Evolutionary conservation across 257 asterid species (phyloP).

Genomic region (Nicotiana tomentosiformis): DNA sequence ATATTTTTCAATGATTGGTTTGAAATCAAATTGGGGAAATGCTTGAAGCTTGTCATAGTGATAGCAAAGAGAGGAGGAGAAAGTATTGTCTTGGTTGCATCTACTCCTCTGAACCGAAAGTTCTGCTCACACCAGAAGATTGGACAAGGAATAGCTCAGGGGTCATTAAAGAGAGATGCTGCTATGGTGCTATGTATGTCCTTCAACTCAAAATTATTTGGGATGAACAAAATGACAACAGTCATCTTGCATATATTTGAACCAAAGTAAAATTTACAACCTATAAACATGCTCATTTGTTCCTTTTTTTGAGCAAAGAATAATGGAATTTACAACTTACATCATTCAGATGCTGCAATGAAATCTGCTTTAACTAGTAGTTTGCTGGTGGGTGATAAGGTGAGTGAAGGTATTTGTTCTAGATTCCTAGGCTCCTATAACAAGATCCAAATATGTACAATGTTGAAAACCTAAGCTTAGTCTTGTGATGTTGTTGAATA

Average conservation of each 20-base stretch:
- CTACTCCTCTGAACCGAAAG: neutral
- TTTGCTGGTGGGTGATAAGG: neutral
- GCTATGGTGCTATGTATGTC: neutral
- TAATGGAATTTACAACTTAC: slow-evolving; percentile 27
- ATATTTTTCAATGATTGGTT: neutral
- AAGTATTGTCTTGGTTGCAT: neutral
- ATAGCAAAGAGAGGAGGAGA: neutral
- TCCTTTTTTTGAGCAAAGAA: slow-evolving; percentile 17
- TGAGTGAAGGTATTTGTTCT: neutral
- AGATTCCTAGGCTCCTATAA: neutral
- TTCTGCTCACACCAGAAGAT: neutral
- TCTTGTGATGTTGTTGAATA: slow-evolving; percentile 92
- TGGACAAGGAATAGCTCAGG: neutral
- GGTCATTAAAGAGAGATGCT: neutral
- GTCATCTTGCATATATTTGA: neutral
- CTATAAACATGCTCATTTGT: slow-evolving; percentile 15
- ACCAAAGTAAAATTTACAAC: neutral
- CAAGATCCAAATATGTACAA: neutral
- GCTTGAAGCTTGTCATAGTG: neutral
- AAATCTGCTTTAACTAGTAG: neutral
- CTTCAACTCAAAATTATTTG: neutral
- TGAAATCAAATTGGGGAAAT: neutral
- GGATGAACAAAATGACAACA: neutral
- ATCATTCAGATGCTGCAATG: slow-evolving; percentile 8
- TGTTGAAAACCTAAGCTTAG: slow-evolving; percentile 19